Evolutionary conservation across 345 rosid species (phyloP).

Genomic region (Capsella bursapastoris): DNA sequence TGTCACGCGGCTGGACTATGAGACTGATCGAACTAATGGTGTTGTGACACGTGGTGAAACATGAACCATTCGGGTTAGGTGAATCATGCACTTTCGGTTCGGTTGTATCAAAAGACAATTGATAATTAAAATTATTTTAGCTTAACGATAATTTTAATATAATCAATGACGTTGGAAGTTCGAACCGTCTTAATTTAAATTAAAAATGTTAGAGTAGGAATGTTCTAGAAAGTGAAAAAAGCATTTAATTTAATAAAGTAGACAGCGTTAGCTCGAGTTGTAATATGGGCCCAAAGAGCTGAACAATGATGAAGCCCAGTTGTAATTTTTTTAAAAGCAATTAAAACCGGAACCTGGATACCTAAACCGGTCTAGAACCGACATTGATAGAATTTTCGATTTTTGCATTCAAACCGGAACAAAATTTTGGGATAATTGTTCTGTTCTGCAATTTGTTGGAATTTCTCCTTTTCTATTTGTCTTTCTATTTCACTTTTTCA

Average conservation of each 20-base stretch:
- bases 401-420: too few species aligned
- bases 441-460: background rate
- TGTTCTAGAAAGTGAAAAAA: background rate
- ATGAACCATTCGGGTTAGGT: background rate
- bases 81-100: conserved; percentile 31
- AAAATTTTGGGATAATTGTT: too few species aligned
- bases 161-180: conserved; percentile 7
- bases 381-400: background rate
- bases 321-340: background rate
- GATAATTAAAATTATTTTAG: background rate
- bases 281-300: conserved; percentile 16
- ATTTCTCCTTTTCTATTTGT: background rate
- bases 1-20: background rate
- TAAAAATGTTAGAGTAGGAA: background rate
- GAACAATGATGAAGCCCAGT: background rate
- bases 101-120: conserved; percentile 1
- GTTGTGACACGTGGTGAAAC: background rate
- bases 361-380: background rate
- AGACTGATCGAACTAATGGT: background rate
- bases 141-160: background rate
- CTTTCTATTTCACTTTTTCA: too few species aligned
- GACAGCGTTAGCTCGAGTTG: background rate
- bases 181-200: conserved; percentile 21
- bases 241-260: background rate
- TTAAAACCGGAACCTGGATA: background rate